Conservation (phyloP, 1,284 basidiomycete species). For the Ustilago xerochloae region DNA sequence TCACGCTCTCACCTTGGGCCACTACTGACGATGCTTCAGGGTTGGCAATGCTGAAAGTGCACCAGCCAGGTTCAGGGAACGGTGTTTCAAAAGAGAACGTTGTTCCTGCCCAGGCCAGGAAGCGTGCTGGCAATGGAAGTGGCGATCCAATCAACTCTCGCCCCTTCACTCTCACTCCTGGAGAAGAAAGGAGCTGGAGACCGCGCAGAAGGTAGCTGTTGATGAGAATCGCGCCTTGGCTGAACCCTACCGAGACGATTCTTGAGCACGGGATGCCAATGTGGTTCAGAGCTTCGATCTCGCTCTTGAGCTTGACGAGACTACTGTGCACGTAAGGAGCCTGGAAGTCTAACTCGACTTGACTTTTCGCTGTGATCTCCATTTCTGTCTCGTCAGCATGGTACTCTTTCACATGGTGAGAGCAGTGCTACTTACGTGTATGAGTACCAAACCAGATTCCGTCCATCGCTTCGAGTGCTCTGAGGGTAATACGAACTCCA, state of each 20-base stretch:
- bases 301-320: conserved; percentile 8
- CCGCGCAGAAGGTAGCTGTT: conserved; percentile 12
- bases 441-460: conserved; percentile 19
- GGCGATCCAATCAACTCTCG: not conserved
- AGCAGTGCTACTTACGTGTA: conserved; percentile 8
- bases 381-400: not conserved
- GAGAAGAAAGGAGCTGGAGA: conserved; percentile 1
- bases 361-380: conserved; percentile 1
- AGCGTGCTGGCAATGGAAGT: conserved; percentile 11
- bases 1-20: not conserved
- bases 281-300: conserved; percentile 15
- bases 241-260: conserved; percentile 23
- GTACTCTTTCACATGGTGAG: not conserved
- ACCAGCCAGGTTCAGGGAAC: conserved; percentile 13
- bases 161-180: not conserved
- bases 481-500: conserved; percentile 1
- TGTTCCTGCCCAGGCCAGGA: conserved; percentile 18
- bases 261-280: conserved; percentile 9
- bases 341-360: conserved; percentile 11
- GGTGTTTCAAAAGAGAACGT: conserved; percentile 2
- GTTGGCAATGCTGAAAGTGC: not conserved
- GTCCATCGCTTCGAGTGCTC: conserved; percentile 15
- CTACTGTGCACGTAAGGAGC: conserved; percentile 20
- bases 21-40: not conserved
- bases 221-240: conserved; percentile 28